phyloP scores from a whole-genome alignment of 768 basidiomycete genomes.

The Pleurotus tuoliensis region DNA sequence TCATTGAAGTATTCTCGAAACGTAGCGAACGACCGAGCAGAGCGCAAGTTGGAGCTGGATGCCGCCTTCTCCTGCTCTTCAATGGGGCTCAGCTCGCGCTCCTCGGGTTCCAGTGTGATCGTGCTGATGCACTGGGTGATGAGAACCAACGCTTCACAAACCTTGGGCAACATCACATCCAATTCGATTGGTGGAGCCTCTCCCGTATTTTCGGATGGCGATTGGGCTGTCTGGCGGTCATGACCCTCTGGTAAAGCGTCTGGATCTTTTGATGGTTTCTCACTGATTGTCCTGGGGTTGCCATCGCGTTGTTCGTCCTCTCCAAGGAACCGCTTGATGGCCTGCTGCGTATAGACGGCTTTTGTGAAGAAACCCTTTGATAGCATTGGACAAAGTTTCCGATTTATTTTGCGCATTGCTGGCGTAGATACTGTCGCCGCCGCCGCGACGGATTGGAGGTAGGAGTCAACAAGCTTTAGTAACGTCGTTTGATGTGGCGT shows the following conservation, averaged over 20 bases:
- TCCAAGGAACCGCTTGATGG: slow-evolving; percentile 48
- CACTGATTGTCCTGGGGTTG: background rate
- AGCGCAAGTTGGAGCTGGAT: slow-evolving; percentile 1
- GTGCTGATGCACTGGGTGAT: slow-evolving; percentile 73
- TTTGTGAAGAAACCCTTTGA: slow-evolving; percentile 59
- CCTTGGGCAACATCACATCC: slow-evolving; percentile 72
- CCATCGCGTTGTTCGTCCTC: slow-evolving; percentile 9
- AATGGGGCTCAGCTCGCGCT: slow-evolving; percentile 18
- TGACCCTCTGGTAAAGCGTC: background rate
- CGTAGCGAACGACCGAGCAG: slow-evolving; percentile 5
- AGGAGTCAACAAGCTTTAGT: slow-evolving; percentile 83
- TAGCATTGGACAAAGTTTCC: slow-evolving; percentile 52
- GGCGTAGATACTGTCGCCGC: slow-evolving; percentile 25
- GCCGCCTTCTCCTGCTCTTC: slow-evolving; percentile 14
- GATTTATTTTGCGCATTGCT: slow-evolving; percentile 32
- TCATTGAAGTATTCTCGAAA: slow-evolving; percentile 38
- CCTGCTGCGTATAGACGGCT: slow-evolving; percentile 49
- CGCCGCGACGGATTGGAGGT: slow-evolving; percentile 55
- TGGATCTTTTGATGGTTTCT: background rate
- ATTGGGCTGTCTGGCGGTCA: background rate
- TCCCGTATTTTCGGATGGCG: background rate
- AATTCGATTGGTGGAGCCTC: slow-evolving; percentile 36
- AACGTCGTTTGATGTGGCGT: slow-evolving; percentile 85
- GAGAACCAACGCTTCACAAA: slow-evolving; percentile 77
- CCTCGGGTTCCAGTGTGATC: slow-evolving; percentile 52